Evolutionary conservation across 176 grass and related monocot genomes (phyloP).

Genomic region (Themeda triandra): DNA sequence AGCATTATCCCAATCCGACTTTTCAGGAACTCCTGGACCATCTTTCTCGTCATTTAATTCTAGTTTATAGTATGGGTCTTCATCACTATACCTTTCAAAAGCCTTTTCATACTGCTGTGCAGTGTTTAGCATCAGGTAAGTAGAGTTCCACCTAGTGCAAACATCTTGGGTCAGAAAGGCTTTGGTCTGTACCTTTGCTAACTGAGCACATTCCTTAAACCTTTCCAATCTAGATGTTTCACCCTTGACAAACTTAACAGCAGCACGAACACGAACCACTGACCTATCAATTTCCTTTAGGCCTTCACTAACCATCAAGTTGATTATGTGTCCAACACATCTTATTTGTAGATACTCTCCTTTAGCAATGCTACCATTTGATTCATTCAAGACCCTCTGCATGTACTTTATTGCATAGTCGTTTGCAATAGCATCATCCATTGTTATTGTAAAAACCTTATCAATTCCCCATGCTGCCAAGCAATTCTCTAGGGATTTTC

Average conservation of each 20-base stretch:
- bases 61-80: background rate
- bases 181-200: background rate
- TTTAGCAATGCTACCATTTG: background rate
- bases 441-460: background rate
- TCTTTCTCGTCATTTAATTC: background rate
- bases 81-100: background rate
- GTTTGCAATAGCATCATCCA: background rate
- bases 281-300: background rate
- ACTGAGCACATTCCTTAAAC: background rate
- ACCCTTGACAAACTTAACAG: background rate
- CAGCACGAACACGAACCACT: background rate
- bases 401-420: background rate
- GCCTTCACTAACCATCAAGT: background rate
- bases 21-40: background rate
- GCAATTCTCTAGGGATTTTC: background rate
- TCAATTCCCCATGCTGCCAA: background rate
- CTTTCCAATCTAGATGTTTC: background rate
- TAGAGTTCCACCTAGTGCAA: background rate
- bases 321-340: background rate
- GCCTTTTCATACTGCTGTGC: background rate
- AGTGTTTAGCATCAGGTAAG: background rate
- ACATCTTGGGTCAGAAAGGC: background rate
- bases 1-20: background rate
- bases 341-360: background rate
- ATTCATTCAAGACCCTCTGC: background rate